Conservation (phyloP, 2,329 filamentous ascomycete genomes). For the Mariannaea elegans region DNA sequence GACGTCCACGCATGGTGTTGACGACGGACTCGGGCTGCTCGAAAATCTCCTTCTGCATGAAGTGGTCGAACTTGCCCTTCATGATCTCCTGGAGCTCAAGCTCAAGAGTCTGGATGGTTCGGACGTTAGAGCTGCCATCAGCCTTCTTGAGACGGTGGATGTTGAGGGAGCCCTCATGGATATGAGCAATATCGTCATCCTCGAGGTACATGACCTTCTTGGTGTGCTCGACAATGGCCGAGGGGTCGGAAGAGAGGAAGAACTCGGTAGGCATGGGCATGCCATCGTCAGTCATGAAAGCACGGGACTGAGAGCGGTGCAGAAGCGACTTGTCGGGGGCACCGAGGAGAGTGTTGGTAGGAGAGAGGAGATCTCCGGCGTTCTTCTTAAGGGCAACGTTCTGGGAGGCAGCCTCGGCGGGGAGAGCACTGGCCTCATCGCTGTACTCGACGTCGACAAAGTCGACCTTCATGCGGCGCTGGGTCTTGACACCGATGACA, state of each 20-base stretch:
- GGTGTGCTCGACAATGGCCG: conserved; percentile 98
- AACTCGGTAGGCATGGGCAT: conserved; percentile 98
- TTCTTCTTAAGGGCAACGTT: conserved; percentile 96
- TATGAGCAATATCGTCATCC: conserved; percentile 99
- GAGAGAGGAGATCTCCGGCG: conserved; percentile 72
- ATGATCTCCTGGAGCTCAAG: conserved; percentile 99
- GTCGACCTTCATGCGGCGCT: conserved; percentile 99
- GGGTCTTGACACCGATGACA: conserved; percentile 95
- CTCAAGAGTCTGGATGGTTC: conserved; percentile 97
- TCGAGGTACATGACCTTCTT: conserved; percentile 99
- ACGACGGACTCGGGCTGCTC: conserved; percentile 99
- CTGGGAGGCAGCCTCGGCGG: conserved; percentile 94
- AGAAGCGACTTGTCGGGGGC: conserved; percentile 97
- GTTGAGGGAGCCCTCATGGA: conserved; percentile 98
- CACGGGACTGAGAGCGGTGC: conserved; percentile 97
- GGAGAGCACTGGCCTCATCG: conserved; percentile 82
- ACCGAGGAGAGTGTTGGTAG: conserved; percentile 72
- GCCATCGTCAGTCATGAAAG: conserved; percentile 98
- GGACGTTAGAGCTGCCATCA: conserved; percentile 95
- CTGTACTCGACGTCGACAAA: conserved; percentile 99
- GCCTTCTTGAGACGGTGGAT: conserved; percentile 98
- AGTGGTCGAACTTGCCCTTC: conserved; percentile 99
- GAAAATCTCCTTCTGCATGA: conserved; percentile 99
- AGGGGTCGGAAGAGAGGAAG: conserved; percentile 98
- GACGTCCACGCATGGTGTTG: conserved; percentile 99